Percentiles rank a stretch among this genome's conserved stretches.
These are phyloP conservation scores for Beauveria sp. DNA, from an alignment of 2,329 filamentous ascomycete species.

Conservation along the genomic window DNA sequence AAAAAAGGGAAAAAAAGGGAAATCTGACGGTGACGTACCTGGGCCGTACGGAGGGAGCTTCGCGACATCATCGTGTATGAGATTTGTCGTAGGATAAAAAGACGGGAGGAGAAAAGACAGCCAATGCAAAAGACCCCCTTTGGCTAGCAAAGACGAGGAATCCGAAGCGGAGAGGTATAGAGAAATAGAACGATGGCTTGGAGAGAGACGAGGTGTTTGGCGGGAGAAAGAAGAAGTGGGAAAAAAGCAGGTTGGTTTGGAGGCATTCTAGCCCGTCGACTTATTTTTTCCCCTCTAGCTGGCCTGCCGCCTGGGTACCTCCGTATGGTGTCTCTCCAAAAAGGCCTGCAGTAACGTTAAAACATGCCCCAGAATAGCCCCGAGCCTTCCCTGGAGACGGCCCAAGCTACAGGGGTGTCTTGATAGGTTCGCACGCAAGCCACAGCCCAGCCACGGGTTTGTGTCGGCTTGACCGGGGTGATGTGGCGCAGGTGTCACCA, in stretches of 20 bases:
- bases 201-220: constrained; percentile 11
- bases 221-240: constrained; percentile 9
- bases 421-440: neutral
- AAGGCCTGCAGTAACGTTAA: constrained; percentile 6
- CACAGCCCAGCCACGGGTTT: neutral
- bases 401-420: neutral
- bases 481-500: neutral
- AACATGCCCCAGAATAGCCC: constrained; percentile 8
- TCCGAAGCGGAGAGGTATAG: constrained; percentile 7
- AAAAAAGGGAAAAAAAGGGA: neutral
- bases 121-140: constrained; percentile 3
- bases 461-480: neutral
- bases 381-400: neutral
- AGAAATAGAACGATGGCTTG: constrained; percentile 2
- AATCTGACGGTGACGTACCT: constrained; percentile 36
- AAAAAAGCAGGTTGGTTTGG: constrained; percentile 11
- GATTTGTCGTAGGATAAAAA: constrained; percentile 10
- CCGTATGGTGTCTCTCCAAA: neutral
- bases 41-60: constrained; percentile 47
- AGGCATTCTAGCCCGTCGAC: constrained; percentile 1
- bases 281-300: neutral
- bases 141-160: constrained; percentile 4
- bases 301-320: neutral
- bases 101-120: neutral
- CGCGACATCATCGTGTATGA: constrained; percentile 48